phyloP scores from a whole-genome alignment of 495 filamentous ascomycete species.

The Penicillium waksmanii region DNA sequence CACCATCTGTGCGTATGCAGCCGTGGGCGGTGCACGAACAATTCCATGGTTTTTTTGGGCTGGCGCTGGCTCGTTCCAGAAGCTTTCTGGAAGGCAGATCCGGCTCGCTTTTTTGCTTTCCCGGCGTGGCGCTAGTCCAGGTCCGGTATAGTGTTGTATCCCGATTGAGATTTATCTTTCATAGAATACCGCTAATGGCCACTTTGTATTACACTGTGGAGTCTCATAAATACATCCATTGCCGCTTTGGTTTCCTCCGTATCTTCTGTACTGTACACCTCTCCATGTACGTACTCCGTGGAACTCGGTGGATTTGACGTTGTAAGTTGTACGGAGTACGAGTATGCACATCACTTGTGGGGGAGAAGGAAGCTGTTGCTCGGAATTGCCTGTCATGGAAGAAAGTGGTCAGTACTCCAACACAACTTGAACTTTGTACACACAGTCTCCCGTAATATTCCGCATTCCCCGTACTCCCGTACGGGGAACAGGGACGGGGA shows the following conservation, averaged over 20 bases:
- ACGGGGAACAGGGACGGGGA: too few relatives aligned
- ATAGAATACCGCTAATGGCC: slow-evolving; percentile 7
- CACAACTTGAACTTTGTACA: too few relatives aligned
- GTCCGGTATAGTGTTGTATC: not conserved
- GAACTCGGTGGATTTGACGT: not conserved
- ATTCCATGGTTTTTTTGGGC: slow-evolving; percentile 20
- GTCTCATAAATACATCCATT: slow-evolving; percentile 6
- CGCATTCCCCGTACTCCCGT: not conserved
- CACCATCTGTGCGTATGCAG: not conserved
- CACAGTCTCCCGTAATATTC: slow-evolving; percentile 1
- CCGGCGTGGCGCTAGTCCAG: slow-evolving; percentile 7
- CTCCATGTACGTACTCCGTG: slow-evolving; percentile 3
- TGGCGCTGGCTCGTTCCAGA: slow-evolving; percentile 21
- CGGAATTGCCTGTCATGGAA: not conserved
- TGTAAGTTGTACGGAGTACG: not conserved
- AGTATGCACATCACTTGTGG: not conserved
- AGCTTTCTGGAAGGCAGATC: slow-evolving; percentile 34
- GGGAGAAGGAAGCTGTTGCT: not conserved
- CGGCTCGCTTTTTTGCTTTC: slow-evolving; percentile 15
- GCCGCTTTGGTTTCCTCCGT: not conserved
- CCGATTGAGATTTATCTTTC: slow-evolving; percentile 9
- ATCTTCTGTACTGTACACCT: not conserved
- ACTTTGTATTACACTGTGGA: slow-evolving; percentile 16
- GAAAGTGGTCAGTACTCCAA: not conserved
- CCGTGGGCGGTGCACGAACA: slow-evolving; percentile 4